Evolutionary conservation across 2,329 filamentous ascomycete species (phyloP), one percentile per base, ranked within the genome.

Genomic region (Emmonsiellopsis sp.): DNA sequence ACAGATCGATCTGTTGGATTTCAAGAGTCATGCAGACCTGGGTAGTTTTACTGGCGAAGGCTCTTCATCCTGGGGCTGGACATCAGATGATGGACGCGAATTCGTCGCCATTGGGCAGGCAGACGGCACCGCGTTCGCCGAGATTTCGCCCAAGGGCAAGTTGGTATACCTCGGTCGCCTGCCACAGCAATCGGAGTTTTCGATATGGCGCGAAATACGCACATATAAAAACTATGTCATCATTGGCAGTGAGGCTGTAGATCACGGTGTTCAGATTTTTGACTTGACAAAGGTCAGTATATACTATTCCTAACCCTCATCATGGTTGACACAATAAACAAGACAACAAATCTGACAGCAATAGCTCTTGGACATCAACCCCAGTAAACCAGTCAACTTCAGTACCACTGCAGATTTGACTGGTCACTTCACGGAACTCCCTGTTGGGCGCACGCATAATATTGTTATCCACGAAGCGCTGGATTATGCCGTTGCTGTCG

Each of bases 151-250:
- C 21, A 17, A 14, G 42, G 42, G 42, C 8, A 14, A 44, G 8
- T 44, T 44, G 42, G 11, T 44, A 9, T 44, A 44, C 42, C 21
- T 44, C 9, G 42, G 42, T 1, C n/a, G 42, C 9, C 2, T 44
- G 14, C 42, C 42, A 8, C 42, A 44, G 42, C 42, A 44, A 10
- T 44, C 42, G 42, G 42, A 2, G 21, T 14, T 14, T 14, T 44
- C 42, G n/a, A 9, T 9, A 14, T 44, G 42, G 42, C 10, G 42
- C 10, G 42, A 44, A 44, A 44, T 44, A 4, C 42, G 42, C 14
- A 44, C 42, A 44, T 44, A 44, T 17, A 44, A 44, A 14, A 44
- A 44, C 42, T 44, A 44, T 44, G 42, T 44, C 21, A 44, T 44
- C 42, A 44, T 44, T 44, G 42, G 42, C 42, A 44, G 42, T 27